phyloP scores from a whole-genome alignment of 192 early-diverging fungal species.

The Entophlyctis luteolus region DNA sequence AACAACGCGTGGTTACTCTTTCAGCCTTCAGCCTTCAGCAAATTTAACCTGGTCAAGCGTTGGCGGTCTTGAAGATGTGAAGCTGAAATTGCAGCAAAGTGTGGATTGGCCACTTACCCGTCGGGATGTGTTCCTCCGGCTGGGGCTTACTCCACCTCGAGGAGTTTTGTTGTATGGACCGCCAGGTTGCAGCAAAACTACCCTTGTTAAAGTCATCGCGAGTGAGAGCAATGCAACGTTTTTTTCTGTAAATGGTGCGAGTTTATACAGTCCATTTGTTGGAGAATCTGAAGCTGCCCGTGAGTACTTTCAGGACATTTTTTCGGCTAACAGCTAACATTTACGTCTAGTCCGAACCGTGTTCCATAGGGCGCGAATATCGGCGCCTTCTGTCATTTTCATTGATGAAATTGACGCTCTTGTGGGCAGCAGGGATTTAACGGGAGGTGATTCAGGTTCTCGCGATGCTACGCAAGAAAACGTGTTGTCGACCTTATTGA shows the following conservation, averaged over 20 bases:
- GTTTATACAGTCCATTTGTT: constrained; percentile 73
- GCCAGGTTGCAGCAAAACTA: constrained; percentile 97
- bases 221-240: constrained; percentile 73
- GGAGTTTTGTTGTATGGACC: constrained; percentile 96
- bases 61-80: constrained; percentile 81
- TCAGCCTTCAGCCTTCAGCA: constrained; percentile 55
- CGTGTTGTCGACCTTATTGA: constrained; percentile 78
- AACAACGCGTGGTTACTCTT: constrained; percentile 48
- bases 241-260: constrained; percentile 73
- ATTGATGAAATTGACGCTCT: constrained; percentile 97
- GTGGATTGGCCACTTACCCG: constrained; percentile 87
- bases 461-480: constrained; percentile 80
- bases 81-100: constrained; percentile 74
- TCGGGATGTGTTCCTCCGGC: constrained; percentile 56
- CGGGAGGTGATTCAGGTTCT: constrained; percentile 36
- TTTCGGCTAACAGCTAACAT: constrained; percentile 26
- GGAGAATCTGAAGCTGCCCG: constrained; percentile 80
- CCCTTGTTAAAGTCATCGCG: constrained; percentile 83
- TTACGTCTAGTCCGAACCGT: constrained; percentile 57
- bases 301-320: constrained; percentile 21
- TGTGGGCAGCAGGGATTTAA: constrained; percentile 76
- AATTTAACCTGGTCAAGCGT: constrained; percentile 75
- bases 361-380: constrained; percentile 76
- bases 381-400: constrained; percentile 84
- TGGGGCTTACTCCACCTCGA: constrained; percentile 77